phyloP scores from a whole-genome alignment of 371 early-diverging fungal genomes.

The Mucor circinelloides region DNA sequence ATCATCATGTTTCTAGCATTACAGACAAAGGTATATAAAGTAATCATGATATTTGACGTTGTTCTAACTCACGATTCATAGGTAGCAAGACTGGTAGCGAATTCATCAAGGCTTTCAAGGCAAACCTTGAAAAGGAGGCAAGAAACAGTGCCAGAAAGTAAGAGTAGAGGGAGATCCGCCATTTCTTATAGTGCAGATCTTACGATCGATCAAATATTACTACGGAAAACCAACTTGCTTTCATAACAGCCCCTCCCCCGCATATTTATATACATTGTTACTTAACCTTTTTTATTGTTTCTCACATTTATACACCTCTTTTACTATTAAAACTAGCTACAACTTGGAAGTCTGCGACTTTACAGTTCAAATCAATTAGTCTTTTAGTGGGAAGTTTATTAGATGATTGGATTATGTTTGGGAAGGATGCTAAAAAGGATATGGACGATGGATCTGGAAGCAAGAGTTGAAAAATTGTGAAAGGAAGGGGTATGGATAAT shows the following conservation, averaged over 20 bases:
- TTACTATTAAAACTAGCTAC: background rate
- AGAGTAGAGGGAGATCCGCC: background rate
- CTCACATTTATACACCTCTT: background rate
- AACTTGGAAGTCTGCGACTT: background rate
- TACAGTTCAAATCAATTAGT: background rate
- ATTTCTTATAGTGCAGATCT: no score
- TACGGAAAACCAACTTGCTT: background rate
- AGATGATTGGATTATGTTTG: background rate
- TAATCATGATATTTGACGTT: background rate
- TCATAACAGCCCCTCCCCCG: background rate
- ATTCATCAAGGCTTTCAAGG: slow-evolving; percentile 53
- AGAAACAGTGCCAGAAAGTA: slow-evolving; percentile 35
- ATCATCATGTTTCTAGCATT: slow-evolving; percentile 52
- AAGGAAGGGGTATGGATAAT: background rate
- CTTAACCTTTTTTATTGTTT: background rate
- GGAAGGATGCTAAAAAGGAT: background rate
- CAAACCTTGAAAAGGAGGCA: slow-evolving; percentile 53
- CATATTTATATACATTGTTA: background rate
- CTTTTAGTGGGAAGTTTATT: background rate
- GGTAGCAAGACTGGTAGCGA: slow-evolving; percentile 36
- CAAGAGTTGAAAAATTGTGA: background rate
- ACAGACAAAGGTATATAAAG: slow-evolving; percentile 40
- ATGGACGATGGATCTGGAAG: background rate
- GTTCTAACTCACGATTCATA: background rate
- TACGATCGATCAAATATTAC: background rate